phyloP scores from a whole-genome alignment of 768 basidiomycete genomes.

The Lentinula guzmanii region DNA sequence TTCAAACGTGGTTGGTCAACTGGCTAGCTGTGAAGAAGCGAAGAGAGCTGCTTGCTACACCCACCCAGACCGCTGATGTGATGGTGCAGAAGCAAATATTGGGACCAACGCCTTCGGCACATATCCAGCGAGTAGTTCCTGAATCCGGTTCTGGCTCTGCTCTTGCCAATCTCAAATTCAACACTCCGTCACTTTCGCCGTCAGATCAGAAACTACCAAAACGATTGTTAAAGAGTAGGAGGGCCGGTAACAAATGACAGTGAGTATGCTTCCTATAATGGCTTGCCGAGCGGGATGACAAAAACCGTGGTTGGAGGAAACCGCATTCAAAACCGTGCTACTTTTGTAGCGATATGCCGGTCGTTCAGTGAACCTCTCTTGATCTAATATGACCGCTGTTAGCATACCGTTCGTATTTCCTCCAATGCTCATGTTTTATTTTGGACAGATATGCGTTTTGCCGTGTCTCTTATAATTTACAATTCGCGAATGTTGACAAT shows the following conservation, averaged over 20 bases:
- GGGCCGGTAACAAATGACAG: slow-evolving; percentile 6
- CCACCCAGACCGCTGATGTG: not conserved
- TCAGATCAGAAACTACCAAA: not conserved
- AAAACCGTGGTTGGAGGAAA: slow-evolving; percentile 74
- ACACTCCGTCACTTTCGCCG: not conserved
- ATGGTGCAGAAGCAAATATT: not conserved
- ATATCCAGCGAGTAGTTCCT: not conserved
- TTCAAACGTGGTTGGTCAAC: slow-evolving; percentile 72
- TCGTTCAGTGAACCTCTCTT: slow-evolving; percentile 64
- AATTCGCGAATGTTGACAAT: too few species aligned
- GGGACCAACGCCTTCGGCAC: not conserved
- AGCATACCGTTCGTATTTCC: not conserved
- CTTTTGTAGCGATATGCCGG: slow-evolving; percentile 27
- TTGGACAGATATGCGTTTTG: too few species aligned
- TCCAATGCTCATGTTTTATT: not conserved
- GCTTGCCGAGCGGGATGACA: slow-evolving; percentile 46
- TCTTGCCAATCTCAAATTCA: not conserved
- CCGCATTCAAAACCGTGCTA: slow-evolving; percentile 22
- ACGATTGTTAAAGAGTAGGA: not conserved
- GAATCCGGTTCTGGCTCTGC: slow-evolving; percentile 1
- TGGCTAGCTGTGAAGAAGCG: slow-evolving; percentile 47
- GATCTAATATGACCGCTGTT: slow-evolving; percentile 85
- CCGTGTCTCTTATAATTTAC: too few species aligned
- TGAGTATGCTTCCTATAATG: not conserved
- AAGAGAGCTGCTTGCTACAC: slow-evolving; percentile 9